Percentiles rank a stretch among this genome's conserved stretches.
Conservation (phyloP, 1,284 basidiomycete genomes). For the Cutaneotrichosporon sp. region DNA sequence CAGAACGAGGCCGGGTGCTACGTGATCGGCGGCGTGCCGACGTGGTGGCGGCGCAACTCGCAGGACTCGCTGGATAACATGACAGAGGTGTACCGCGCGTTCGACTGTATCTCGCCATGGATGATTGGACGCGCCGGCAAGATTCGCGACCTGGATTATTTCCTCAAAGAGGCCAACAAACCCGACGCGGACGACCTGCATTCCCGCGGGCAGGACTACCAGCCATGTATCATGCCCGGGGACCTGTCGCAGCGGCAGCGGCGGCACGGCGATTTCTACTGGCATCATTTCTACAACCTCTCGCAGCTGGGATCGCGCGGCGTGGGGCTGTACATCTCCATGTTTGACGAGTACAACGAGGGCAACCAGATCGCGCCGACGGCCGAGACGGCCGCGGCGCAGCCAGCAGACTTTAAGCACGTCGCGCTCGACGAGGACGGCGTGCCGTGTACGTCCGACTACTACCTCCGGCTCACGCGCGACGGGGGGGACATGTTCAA, state of each 20-base stretch:
- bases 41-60: constrained; percentile 14
- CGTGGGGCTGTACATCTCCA: constrained; percentile 14
- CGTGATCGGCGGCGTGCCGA: constrained; percentile 20
- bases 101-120: constrained; percentile 20
- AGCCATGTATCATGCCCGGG: constrained; percentile 20
- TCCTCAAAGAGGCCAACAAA: constrained; percentile 7
- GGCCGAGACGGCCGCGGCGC: constrained; percentile 12
- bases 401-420: constrained; percentile 13
- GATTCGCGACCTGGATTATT: constrained; percentile 10
- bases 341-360: constrained; percentile 24
- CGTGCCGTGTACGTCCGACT: constrained; percentile 16
- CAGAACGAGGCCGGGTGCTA: constrained; percentile 8
- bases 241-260: constrained; percentile 13
- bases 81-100: constrained; percentile 12
- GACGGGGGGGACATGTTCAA: constrained; percentile 18
- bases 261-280: constrained; percentile 20
- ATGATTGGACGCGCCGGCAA: constrained; percentile 19
- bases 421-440: constrained; percentile 21
- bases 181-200: constrained; percentile 10
- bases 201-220: constrained; percentile 13
- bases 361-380: constrained; percentile 20
- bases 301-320: constrained; percentile 1
- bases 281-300: constrained; percentile 18
- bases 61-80: constrained; percentile 13
- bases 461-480: constrained; percentile 18